phyloP scores from a whole-genome alignment of 1,139 yeast species.

The Lodderomyces parapsilosis region DNA sequence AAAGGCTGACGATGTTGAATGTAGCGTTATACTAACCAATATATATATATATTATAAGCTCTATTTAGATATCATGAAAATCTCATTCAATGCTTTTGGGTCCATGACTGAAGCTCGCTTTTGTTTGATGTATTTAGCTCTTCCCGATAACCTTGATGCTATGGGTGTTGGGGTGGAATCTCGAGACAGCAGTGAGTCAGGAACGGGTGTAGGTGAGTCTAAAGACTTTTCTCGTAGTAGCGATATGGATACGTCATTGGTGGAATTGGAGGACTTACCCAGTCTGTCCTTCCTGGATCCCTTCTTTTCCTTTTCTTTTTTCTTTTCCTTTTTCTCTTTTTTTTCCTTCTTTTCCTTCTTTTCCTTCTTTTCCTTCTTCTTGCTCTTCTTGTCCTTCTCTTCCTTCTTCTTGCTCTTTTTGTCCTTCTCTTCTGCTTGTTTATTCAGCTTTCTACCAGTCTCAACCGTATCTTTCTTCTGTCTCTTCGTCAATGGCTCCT shows the following conservation, averaged over 20 bases:
- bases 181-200: conserved; percentile 32
- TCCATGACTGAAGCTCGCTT: conserved; percentile 92
- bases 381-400: conserved; percentile 22
- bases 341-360: conserved; percentile 15
- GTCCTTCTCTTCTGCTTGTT: conserved; percentile 24
- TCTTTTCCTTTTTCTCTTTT: conserved; percentile 19
- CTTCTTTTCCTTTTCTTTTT: conserved; percentile 18
- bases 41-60: too few relatives aligned
- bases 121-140: conserved; percentile 85
- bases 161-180: conserved; percentile 27
- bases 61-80: conserved; percentile 74
- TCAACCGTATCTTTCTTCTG: conserved; percentile 18
- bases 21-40: too few relatives aligned
- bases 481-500: conserved; percentile 13
- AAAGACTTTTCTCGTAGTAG: background rate
- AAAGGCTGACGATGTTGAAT: too few relatives aligned
- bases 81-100: conserved; percentile 82
- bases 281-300: conserved; percentile 12
- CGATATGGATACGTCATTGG: background rate
- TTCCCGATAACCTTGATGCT: conserved; percentile 68
- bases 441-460: conserved; percentile 19
- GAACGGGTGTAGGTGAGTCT: background rate
- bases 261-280: background rate
- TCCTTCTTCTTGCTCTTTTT: conserved; percentile 20
- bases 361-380: conserved; percentile 19